Evolutionary conservation across 768 basidiomycete species (phyloP).

Genomic region (Boletus fagicola): DNA sequence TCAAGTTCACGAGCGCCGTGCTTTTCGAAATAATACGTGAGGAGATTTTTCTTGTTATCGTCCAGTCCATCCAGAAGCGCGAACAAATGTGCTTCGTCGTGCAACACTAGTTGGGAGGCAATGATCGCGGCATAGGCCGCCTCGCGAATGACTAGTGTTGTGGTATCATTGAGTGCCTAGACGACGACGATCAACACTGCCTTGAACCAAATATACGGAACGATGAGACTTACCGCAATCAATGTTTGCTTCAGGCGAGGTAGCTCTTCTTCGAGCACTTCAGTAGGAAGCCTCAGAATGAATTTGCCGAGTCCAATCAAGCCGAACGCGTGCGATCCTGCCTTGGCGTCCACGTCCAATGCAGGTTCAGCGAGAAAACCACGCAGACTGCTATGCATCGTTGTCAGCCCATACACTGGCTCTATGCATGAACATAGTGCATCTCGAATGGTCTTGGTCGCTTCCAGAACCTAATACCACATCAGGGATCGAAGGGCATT

Average conservation of each 20-base stretch:
- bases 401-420: slow-evolving; percentile 82
- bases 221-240: slow-evolving; percentile 51
- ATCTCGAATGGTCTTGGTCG: slow-evolving; percentile 80
- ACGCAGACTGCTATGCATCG: slow-evolving; percentile 71
- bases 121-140: slow-evolving; percentile 81
- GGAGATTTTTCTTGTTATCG: slow-evolving; percentile 87
- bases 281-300: slow-evolving; percentile 72
- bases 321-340: slow-evolving; percentile 76
- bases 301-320: slow-evolving; percentile 83
- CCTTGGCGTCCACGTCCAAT: slow-evolving; percentile 54
- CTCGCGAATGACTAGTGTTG: slow-evolving; percentile 78
- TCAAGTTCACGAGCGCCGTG: slow-evolving; percentile 64
- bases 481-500: neutral
- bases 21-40: slow-evolving; percentile 89
- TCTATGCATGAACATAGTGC: slow-evolving; percentile 67
- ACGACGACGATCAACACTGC: slow-evolving; percentile 3
- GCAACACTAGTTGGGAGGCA: slow-evolving; percentile 77
- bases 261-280: slow-evolving; percentile 84
- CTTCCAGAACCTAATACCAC: slow-evolving; percentile 66
- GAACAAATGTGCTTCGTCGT: slow-evolving; percentile 83
- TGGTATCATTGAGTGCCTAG: slow-evolving; percentile 68
- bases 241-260: slow-evolving; percentile 72
- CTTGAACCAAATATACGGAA: neutral
- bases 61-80: slow-evolving; percentile 75
- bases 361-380: slow-evolving; percentile 56